Percentiles rank a stretch among this genome's conserved stretches.
Conservation (phyloP, 345 rosid species). For the Populus deltoides region DNA sequence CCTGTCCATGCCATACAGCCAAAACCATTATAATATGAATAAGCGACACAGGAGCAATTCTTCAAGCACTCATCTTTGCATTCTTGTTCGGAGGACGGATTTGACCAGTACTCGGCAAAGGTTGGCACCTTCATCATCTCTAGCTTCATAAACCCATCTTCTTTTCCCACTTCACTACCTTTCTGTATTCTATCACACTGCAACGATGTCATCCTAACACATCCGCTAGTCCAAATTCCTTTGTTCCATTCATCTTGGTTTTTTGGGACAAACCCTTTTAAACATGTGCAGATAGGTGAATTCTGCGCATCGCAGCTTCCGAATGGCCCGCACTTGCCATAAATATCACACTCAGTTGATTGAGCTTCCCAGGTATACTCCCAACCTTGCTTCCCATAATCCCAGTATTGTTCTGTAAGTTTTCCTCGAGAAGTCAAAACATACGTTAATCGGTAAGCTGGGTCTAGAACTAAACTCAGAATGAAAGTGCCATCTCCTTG, state of each 20-base stretch:
- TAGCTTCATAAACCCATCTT: conserved; percentile 24
- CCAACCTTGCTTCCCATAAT: neutral
- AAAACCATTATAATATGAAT: conserved; percentile 8
- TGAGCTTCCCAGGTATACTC: neutral
- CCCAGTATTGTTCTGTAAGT: neutral
- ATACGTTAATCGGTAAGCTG: accelerated
- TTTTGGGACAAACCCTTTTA: conserved; percentile 9
- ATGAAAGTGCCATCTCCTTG: too few species aligned
- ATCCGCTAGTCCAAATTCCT: conserved; percentile 34
- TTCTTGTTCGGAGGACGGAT: conserved; percentile 3
- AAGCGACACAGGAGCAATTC: conserved; percentile 35
- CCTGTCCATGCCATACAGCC: neutral
- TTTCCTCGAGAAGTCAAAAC: neutral
- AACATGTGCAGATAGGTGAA: conserved; percentile 17
- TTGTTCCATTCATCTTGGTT: conserved; percentile 21
- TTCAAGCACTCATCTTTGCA: conserved; percentile 39
- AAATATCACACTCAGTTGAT: conserved; percentile 12
- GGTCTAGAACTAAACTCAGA: too few species aligned
- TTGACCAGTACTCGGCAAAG: conserved; percentile 11
- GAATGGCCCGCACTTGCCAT: conserved; percentile 28
- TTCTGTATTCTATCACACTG: conserved; percentile 12
- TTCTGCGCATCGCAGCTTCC: conserved; percentile 10
- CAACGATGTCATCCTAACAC: conserved; percentile 19
- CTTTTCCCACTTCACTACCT: conserved; percentile 6
- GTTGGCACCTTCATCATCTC: conserved; percentile 17